Evolutionary conservation across 2,329 filamentous ascomycete genomes (phyloP).

Genomic region (Lecanicillium sp.): DNA sequence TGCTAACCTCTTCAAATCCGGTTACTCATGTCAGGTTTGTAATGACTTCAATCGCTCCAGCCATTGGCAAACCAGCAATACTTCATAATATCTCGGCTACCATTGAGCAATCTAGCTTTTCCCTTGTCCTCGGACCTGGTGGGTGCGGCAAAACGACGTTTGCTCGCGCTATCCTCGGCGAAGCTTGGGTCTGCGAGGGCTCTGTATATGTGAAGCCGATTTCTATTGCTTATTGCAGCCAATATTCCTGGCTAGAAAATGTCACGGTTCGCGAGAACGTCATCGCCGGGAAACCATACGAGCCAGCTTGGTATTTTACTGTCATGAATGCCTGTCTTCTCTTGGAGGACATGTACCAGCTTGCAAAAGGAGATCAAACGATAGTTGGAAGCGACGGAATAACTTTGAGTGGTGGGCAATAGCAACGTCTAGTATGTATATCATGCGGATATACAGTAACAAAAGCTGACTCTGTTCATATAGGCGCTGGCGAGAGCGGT

Average conservation of each 20-base stretch:
- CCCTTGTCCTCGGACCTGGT: no score
- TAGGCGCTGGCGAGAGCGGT: neutral
- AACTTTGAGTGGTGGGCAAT: constrained; percentile 1
- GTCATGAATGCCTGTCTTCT: neutral
- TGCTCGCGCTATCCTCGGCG: neutral
- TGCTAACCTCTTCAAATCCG: no score
- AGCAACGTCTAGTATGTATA: neutral
- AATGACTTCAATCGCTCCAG: no score
- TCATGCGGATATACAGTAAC: no score
- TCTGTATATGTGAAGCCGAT: neutral
- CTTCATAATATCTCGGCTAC: no score
- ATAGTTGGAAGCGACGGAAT: neutral
- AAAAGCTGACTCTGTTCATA: no score
- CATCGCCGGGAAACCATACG: neutral
- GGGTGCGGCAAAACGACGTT: neutral
- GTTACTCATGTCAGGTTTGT: no score
- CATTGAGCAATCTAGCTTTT: no score
- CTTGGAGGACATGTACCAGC: neutral
- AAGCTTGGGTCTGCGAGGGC: neutral
- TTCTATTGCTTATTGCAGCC: neutral
- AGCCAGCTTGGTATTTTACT: neutral
- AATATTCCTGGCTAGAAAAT: neutral
- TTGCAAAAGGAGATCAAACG: neutral
- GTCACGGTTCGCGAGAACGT: neutral
- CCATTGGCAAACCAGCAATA: no score